Evolutionary conservation across 2,329 filamentous ascomycete species (phyloP).

Genomic region (Paecilomyces niveus): DNA sequence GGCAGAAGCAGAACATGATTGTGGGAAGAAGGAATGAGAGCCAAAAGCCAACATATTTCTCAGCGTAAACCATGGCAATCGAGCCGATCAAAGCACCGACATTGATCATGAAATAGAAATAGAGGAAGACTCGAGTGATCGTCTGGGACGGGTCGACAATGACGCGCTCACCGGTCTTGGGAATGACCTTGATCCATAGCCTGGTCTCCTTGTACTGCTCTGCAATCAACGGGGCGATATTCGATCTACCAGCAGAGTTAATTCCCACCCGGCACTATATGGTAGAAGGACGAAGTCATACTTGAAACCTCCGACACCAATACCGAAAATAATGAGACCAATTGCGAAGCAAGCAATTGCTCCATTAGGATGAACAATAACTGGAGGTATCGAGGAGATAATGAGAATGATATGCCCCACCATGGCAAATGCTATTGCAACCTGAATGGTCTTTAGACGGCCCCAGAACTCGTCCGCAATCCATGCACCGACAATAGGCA

Average conservation of each 20-base stretch:
- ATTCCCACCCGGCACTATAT: neutral
- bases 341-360: slow-evolving; percentile 58
- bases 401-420: slow-evolving; percentile 63
- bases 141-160: slow-evolving; percentile 62
- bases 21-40: slow-evolving; percentile 56
- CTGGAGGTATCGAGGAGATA: slow-evolving; percentile 56
- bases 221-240: slow-evolving; percentile 49
- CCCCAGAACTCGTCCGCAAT: slow-evolving; percentile 64
- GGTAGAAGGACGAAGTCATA: slow-evolving; percentile 45
- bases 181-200: slow-evolving; percentile 39
- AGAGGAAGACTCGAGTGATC: slow-evolving; percentile 63
- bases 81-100: slow-evolving; percentile 55
- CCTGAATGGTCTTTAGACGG: slow-evolving; percentile 64
- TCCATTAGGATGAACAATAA: slow-evolving; percentile 51
- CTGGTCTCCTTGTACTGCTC: slow-evolving; percentile 58
- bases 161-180: slow-evolving; percentile 46
- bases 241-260: neutral
- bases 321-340: slow-evolving; percentile 59
- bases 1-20: slow-evolving; percentile 56
- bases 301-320: slow-evolving; percentile 75
- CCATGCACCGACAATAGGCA: slow-evolving; percentile 55
- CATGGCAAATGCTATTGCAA: slow-evolving; percentile 58
- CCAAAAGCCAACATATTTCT: slow-evolving; percentile 61
- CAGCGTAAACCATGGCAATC: slow-evolving; percentile 62
- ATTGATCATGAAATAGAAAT: slow-evolving; percentile 70